phyloP scores from a whole-genome alignment of 305 asterid genomes.

The Nicotiana rustica region DNA sequence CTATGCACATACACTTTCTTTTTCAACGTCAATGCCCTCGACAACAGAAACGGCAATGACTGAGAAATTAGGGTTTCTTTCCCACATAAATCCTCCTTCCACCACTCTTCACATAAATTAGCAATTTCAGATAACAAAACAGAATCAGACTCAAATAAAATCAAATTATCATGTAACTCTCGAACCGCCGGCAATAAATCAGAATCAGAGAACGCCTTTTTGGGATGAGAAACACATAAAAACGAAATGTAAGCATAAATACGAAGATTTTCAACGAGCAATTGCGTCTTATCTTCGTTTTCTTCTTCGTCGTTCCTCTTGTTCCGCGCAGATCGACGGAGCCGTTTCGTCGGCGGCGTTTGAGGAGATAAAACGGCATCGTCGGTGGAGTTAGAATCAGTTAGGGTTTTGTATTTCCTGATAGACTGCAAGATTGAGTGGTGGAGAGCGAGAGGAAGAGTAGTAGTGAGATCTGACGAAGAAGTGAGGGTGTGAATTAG shows the following conservation, averaged over 20 bases:
- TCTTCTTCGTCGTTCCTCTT: slow-evolving; percentile 43
- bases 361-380: slow-evolving; percentile 53
- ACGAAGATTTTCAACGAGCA: slow-evolving; percentile 59
- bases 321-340: slow-evolving; percentile 76
- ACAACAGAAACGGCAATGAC: slow-evolving; percentile 77
- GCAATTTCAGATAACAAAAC: slow-evolving; percentile 75
- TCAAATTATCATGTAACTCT: slow-evolving; percentile 77
- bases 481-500: slow-evolving; percentile 57
- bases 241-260: slow-evolving; percentile 60
- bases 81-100: slow-evolving; percentile 79
- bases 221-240: slow-evolving; percentile 71
- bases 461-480: slow-evolving; percentile 55
- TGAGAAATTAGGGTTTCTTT: slow-evolving; percentile 80
- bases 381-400: slow-evolving; percentile 40
- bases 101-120: slow-evolving; percentile 91
- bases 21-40: slow-evolving; percentile 79
- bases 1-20: slow-evolving; percentile 90
- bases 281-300: slow-evolving; percentile 42
- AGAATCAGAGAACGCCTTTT: slow-evolving; percentile 51
- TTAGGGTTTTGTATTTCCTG: slow-evolving; percentile 52
- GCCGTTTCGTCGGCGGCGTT: slow-evolving; percentile 81
- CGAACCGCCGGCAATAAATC: slow-evolving; percentile 70
- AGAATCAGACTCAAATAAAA: slow-evolving; percentile 66
- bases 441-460: slow-evolving; percentile 67
- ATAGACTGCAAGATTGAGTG: slow-evolving; percentile 61